Evolutionary conservation across 768 basidiomycete genomes (phyloP).

Genomic region (Boletus coccyginus): DNA sequence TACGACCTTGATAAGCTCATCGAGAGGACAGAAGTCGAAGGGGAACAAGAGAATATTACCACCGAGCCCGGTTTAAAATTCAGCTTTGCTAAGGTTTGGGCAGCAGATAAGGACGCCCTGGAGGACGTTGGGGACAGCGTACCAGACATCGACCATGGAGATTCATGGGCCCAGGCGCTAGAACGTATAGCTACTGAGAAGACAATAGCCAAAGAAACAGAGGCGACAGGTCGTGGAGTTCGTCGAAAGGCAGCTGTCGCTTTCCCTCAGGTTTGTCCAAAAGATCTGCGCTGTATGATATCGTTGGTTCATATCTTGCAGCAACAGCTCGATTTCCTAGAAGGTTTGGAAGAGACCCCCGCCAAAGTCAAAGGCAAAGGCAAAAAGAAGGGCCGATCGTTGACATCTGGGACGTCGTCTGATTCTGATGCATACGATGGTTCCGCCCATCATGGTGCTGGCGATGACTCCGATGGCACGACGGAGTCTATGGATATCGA

Average conservation of each 20-base stretch:
- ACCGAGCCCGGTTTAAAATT: conserved; percentile 63
- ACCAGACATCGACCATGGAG: conserved; percentile 47
- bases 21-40: conserved; percentile 77
- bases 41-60: conserved; percentile 48
- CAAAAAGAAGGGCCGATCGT: conserved; percentile 33
- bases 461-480: conserved; percentile 25
- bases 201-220: conserved; percentile 42
- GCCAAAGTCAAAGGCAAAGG: conserved; percentile 34
- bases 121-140: conserved; percentile 63
- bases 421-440: conserved; percentile 41
- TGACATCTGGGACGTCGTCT: conserved; percentile 33
- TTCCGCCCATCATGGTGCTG: conserved; percentile 13
- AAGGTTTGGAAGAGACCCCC: conserved; percentile 37
- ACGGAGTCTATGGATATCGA: conserved; percentile 22
- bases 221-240: conserved; percentile 68
- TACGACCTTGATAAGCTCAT: conserved; percentile 84
- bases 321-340: conserved; percentile 34
- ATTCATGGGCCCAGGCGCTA: conserved; percentile 82
- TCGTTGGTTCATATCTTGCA: conserved; percentile 5
- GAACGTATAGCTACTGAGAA: conserved; percentile 45
- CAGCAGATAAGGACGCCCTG: conserved; percentile 66
- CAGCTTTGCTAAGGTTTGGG: conserved; percentile 91
- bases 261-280: conserved; percentile 34
- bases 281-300: not conserved
- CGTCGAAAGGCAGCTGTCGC: conserved; percentile 66